Evolutionary conservation across 129 eudicot species (phyloP), one percentile per base, ranked within the genome.

Genomic region (Ambrosia trifida): DNA sequence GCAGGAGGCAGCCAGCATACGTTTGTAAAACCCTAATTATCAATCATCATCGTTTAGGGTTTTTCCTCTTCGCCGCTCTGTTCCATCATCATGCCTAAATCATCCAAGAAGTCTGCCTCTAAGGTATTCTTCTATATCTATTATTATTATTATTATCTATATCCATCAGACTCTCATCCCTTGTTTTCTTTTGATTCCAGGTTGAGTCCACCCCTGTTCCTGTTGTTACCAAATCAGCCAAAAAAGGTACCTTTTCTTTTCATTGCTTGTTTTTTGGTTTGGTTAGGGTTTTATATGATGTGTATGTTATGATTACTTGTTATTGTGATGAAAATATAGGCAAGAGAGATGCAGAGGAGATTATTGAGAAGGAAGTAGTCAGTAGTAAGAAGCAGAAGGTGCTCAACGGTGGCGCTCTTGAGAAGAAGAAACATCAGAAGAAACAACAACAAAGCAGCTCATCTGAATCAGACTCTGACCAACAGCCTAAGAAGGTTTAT

Each of bases 81-180:
- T 14, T 13, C 41, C 24, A 14, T 64, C 56, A 57, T 5, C 0
- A 83, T 83, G 86, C 84, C 82, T 69, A 87, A 81, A 79, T 83
- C 90, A 35, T 7, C 80, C 63, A 86, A 83, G 88, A 87, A 87
- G 75, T 86, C 91, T 49, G 73, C 83, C 77, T 14, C 82, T 68
- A 87, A 87, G 74, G 91, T 86, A 68, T 46, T 24, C 28, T 0
- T 24, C 28, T 24, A 24, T 24, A 0, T 24, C 28, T 24, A 12
- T 18, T 10, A 3, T 2, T 49, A n/a, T n/a, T n/a, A n/a, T n/a
- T n/a, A n/a, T 5, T 41, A 36, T 35, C 3, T n/a, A 3, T 53
- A 11, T 19, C 45, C 57, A 3, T 24, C 28, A 24, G 28, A 24
- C 28, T 24, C 28, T 24, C 28, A 24, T 24, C 28, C 1, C 28